A percentile compares a stretch with the other conserved stretches of the same genome.
phyloP scores from a whole-genome alignment of 257 asterid genomes.

The Ophiorrhiza pumila region DNA sequence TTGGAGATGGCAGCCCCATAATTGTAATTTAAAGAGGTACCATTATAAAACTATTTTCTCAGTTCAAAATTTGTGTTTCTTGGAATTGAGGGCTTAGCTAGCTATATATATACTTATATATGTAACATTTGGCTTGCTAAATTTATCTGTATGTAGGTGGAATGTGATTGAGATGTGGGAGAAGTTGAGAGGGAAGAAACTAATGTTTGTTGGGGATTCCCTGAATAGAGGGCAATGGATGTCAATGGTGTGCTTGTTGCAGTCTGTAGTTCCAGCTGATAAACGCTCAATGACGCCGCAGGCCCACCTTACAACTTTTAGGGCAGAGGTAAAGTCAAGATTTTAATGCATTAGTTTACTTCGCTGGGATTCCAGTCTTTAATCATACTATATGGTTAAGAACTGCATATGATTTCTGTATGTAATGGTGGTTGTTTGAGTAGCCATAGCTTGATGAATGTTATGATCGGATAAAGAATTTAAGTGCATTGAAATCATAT shows the following conservation, averaged over 20 bases:
- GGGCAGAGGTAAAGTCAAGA: constrained; percentile 61
- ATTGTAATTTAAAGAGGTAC: constrained; percentile 54
- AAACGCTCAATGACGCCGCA: constrained; percentile 79
- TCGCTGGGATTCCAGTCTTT: not conserved
- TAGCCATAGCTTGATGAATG: not conserved
- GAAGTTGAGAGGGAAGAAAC: constrained; percentile 82
- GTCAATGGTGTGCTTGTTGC: constrained; percentile 81
- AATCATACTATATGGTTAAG: not conserved
- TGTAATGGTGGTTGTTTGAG: not conserved
- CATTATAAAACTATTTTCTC: not conserved
- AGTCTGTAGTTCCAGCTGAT: constrained; percentile 56
- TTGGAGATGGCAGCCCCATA: constrained; percentile 92
- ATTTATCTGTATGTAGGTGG: constrained; percentile 64
- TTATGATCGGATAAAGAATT: constrained; percentile 4
- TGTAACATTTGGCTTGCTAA: not conserved
- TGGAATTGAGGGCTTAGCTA: no score
- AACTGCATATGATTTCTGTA: not conserved
- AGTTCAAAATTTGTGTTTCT: not conserved
- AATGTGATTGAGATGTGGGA: constrained; percentile 82
- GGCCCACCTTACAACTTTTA: constrained; percentile 74
- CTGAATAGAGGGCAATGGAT: constrained; percentile 96
- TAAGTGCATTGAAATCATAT: constrained; percentile 5
- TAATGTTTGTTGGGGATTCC: constrained; percentile 97
- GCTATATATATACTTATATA: no score
- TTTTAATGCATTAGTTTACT: not conserved